phyloP scores from a whole-genome alignment of 1,139 yeast species.

The Saccharomyces hybrid region DNA sequence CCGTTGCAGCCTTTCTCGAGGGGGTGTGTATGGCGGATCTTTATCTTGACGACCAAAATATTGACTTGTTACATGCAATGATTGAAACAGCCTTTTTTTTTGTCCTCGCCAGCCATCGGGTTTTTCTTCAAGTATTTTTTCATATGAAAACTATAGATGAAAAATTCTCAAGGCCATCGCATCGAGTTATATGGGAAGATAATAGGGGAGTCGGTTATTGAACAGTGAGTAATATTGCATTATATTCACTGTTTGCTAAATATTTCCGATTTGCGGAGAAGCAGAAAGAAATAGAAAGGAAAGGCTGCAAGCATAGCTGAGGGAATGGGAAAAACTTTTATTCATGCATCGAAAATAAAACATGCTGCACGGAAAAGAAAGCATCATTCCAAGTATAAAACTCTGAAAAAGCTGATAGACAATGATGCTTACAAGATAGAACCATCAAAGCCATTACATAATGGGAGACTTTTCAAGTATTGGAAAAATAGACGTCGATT shows the following conservation, averaged over 20 bases:
- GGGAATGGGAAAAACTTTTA: slow-evolving; percentile 7
- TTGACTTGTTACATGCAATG: not conserved
- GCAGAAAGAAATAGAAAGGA: not conserved
- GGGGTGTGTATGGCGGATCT: not conserved
- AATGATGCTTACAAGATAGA: slow-evolving; percentile 14
- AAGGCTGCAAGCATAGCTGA: not conserved
- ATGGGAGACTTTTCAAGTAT: slow-evolving; percentile 19
- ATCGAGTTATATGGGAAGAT: slow-evolving; percentile 16
- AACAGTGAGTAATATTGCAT: not conserved
- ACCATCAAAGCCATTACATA: slow-evolving; percentile 10
- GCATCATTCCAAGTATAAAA: slow-evolving; percentile 8
- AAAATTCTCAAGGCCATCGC: slow-evolving; percentile 13
- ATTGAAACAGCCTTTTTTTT: not conserved
- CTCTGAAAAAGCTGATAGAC: slow-evolving; percentile 10
- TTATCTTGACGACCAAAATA: not conserved
- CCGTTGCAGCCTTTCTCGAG: not conserved
- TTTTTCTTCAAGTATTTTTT: slow-evolving; percentile 12
- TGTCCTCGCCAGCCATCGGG: slow-evolving; percentile 7
- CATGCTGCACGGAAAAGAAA: slow-evolving; percentile 7
- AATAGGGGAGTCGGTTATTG: slow-evolving; percentile 14
- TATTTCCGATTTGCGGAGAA: not conserved
- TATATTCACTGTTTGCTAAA: slow-evolving; percentile 11
- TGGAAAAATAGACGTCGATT: slow-evolving; percentile 23
- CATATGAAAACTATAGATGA: not conserved
- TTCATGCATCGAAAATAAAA: slow-evolving; percentile 11